Evolutionary conservation across 116 monocot species (phyloP).

Genomic region (Cymodocea nodosa): DNA sequence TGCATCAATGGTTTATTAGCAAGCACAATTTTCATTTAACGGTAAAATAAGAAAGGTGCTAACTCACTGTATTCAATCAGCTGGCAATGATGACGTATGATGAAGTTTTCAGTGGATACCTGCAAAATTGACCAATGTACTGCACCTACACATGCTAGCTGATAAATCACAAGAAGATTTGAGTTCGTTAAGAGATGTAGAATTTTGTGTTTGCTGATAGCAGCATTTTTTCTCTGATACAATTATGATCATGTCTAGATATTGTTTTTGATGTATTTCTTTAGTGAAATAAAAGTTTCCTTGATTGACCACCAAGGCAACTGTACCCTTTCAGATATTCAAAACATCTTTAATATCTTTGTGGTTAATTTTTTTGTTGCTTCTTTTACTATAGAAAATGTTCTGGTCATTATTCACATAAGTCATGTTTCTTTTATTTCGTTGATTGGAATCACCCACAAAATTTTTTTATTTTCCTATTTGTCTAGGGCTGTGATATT

Average conservation of each 20-base stretch:
- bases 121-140: neutral
- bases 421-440: too few relatives aligned
- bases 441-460: neutral
- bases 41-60: neutral
- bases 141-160: neutral
- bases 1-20: neutral
- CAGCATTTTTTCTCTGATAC: neutral
- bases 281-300: neutral
- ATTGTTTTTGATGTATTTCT: neutral
- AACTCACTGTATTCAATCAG: slow-evolving; percentile 13
- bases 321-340: too few relatives aligned
- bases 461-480: neutral
- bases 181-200: neutral
- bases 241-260: too few relatives aligned
- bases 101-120: slow-evolving; percentile 4
- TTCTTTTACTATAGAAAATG: neutral
- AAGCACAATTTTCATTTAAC: neutral
- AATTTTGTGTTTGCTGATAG: neutral
- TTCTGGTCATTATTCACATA: neutral
- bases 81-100: slow-evolving; percentile 18
- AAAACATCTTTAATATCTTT: too few relatives aligned
- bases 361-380: too few relatives aligned
- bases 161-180: slow-evolving; percentile 2
- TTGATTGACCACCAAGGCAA: too few relatives aligned
- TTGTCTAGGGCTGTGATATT: slow-evolving; percentile 9